These are phyloP conservation scores for Cydonia oblonga DNA, from an alignment of 331 rosid species.

Conservation along the genomic window DNA sequence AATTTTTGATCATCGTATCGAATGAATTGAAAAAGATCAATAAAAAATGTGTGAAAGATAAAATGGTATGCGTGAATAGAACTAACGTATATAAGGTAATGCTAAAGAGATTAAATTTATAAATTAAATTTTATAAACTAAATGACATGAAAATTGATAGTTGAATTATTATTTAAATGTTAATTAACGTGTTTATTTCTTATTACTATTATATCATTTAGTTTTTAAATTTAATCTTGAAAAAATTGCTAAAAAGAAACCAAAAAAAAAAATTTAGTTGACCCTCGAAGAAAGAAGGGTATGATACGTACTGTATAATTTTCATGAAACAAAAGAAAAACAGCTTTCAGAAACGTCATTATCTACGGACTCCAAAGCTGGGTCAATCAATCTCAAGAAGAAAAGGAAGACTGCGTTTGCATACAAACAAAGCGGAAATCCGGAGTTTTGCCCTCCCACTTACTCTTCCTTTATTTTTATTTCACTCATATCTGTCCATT, in stretches of 20 bases:
- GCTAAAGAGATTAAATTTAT: too few species aligned
- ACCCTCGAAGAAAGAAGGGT: neutral
- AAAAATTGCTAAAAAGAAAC: neutral
- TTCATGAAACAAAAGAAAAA: neutral
- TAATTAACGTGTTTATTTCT: too few species aligned
- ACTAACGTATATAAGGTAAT: too few species aligned
- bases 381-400: conserved; percentile 30
- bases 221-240: neutral
- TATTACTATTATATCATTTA: too few species aligned
- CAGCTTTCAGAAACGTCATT: conserved; percentile 46
- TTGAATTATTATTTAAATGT: too few species aligned
- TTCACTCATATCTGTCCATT: neutral
- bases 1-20: rapidly evolving
- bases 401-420: neutral
- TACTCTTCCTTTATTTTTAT: neutral
- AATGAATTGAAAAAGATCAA: too few species aligned
- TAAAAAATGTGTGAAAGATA: too few species aligned
- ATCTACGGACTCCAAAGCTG: conserved; percentile 37
- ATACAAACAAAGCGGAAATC: neutral
- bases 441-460: conserved; percentile 6
- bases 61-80: too few species aligned
- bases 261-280: conserved; percentile 16
- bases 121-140: too few species aligned
- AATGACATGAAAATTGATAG: too few species aligned
- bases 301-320: neutral